These are phyloP conservation scores for Aureobasidium sp. DNA, from an alignment of 2,329 filamentous ascomycete species.

Conservation along the genomic window DNA sequence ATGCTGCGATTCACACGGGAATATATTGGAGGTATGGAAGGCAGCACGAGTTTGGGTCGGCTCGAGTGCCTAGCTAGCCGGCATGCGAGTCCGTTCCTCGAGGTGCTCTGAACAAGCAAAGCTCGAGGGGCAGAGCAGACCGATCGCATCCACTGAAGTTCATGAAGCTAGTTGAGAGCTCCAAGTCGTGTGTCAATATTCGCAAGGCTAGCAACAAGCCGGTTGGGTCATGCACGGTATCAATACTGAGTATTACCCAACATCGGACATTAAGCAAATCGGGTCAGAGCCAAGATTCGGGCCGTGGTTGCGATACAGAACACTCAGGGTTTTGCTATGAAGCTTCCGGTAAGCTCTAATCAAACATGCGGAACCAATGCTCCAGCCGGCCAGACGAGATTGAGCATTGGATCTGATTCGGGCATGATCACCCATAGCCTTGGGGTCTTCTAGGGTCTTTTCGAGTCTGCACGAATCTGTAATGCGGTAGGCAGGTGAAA, in stretches of 20 bases:
- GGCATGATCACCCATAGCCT: neutral
- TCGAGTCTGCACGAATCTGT: neutral
- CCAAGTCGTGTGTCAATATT: neutral
- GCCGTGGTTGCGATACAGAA: neutral
- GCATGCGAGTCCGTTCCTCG: neutral
- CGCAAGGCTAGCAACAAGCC: neutral
- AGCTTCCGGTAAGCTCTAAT: neutral
- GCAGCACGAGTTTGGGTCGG: neutral
- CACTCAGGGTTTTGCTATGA: neutral
- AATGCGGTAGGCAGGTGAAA: neutral
- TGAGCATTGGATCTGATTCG: neutral
- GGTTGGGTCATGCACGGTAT: neutral
- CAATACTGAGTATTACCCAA: neutral
- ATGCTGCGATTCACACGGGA: neutral
- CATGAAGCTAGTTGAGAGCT: neutral
- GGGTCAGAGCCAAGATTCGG: slow-evolving; percentile 12
- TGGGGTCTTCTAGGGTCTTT: too few species aligned
- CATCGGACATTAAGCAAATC: slow-evolving; percentile 9
- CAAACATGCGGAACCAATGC: neutral
- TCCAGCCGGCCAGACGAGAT: neutral
- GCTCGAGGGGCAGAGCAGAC: neutral
- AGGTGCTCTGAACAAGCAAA: neutral
- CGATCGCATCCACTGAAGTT: neutral
- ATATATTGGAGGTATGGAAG: neutral
- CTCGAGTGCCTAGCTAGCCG: slow-evolving; percentile 2